Base-by-base conservation (phyloP, 495 filamentous ascomycete genomes). In the Thermochaetoides thermophila region DNA sequence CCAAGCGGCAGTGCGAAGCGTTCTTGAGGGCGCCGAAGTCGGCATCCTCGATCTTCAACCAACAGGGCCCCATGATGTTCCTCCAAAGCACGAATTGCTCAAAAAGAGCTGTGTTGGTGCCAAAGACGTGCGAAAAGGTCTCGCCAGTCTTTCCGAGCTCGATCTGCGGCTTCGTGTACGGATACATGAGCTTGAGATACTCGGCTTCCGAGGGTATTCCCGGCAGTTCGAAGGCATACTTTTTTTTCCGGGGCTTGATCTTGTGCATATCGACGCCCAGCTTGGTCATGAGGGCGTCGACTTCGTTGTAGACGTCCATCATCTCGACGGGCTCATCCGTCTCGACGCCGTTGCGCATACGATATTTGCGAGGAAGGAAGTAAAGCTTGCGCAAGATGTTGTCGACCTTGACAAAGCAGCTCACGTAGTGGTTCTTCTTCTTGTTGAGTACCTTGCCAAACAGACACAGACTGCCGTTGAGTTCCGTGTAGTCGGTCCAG, bases 11-110 rank as follows among this genome's bases (percentile, higher is more conserved):
- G 74, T 89, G 87, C 2, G 91, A 96, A 13, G 82, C 76, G 46
- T 95, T 95, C 52, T 77, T 84, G n/a, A 94, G 58, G 2, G 78
- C 64, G 9, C 69, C 65, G 54, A 92, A 92, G 49, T 94, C 73
- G 21, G 78, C 81, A 34, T 76, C 78, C 39, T 82, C 69, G 36
- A 97, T 84, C 48, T 73, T 81, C 12, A 97, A 67, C 89, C 89
- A 97, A 59, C 91, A 97, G 8, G 89, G 89, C 0, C 89, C 89
- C 85, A 92, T 96, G 38, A 97, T 81, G 41, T 87, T 85, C 56
- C 91, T 94, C 81, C 84, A 95, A 9, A 97, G 68, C 10, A 95
- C 91, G 47, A 97, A 97, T 46, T 97, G 89, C 47, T 97, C 89
- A 42, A 97, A 97, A 1, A 96, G 63, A 2, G 83, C 74, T 0